These are phyloP conservation scores for Mallotus nudiflorus DNA, from an alignment of 345 rosid species.

Conservation along the genomic window DNA sequence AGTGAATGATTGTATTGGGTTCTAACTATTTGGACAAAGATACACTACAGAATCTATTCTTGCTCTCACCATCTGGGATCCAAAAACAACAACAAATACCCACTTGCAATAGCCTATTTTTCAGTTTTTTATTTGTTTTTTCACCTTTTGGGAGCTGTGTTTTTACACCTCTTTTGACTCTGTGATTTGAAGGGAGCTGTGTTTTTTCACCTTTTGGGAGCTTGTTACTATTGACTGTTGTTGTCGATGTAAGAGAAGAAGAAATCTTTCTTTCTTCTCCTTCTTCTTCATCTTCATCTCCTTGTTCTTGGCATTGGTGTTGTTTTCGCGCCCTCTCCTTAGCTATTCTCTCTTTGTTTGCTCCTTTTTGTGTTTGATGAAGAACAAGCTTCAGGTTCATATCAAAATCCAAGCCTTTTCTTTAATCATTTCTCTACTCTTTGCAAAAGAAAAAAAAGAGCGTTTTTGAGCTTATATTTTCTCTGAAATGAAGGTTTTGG, in stretches of 20 bases:
- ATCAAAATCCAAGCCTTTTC: neutral
- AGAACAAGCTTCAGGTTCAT: neutral
- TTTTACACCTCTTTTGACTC: slow-evolving; percentile 36
- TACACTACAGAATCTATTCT: slow-evolving; percentile 17
- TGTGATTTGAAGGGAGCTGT: slow-evolving; percentile 33
- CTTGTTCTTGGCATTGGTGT: too few species aligned
- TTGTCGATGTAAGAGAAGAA: too few species aligned
- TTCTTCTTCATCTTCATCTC: too few species aligned
- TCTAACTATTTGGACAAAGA: slow-evolving; percentile 23
- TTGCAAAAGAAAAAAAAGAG: too few species aligned
- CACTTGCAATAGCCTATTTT: neutral
- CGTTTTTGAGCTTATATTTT: neutral
- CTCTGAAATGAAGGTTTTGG: neutral
- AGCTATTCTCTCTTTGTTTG: neutral
- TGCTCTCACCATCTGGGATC: slow-evolving; percentile 28
- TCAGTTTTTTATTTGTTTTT: neutral
- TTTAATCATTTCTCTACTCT: too few species aligned
- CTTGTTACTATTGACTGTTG: too few species aligned
- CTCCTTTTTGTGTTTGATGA: neutral
- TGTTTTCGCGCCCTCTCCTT: neutral
- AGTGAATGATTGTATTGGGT: slow-evolving; percentile 20
- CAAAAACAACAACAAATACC: too few species aligned
- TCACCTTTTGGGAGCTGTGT: slow-evolving; percentile 25
- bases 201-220: too few species aligned
- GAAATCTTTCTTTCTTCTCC: too few species aligned